Base-by-base conservation (phyloP, 2,329 filamentous ascomycete genomes). In the Eurotiales sp. region DNA sequence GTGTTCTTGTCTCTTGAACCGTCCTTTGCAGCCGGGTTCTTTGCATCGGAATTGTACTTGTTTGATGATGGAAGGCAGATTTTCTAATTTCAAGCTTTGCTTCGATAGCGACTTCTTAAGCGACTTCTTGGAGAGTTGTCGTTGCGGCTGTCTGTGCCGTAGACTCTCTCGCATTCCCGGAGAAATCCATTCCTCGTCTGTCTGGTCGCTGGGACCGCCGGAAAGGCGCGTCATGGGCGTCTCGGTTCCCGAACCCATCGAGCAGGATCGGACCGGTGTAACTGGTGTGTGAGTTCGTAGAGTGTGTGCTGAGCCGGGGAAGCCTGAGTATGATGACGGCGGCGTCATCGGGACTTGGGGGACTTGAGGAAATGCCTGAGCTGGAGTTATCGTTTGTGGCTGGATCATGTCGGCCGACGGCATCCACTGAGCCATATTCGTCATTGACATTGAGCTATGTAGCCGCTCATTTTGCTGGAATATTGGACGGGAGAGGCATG, bases 1-100 rank as follows among this genome's bases (percentile, higher is more conserved):
- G 51, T 77, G 75, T 55, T 78, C 75, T 53, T 75, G 72, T 43
- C 76, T 62, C 62, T 75, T 73, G 59, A 78, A 78, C 4, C 69
- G 69, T 7, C 70, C 70, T 50, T 67, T 67, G 57, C 74, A 76
- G 7, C 70, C 72, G 2, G 67, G 65, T 42, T 70, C 66, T 36
- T 67, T 65, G 63, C 74, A 72, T 55, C 67, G 64, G 58, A 73
- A 70, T 29, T 69, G 67, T 2, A 75, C 65, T 60, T 71, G 65
- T 45, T 68, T 69, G 40, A 72, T 71, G 39, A 70, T 66, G 0
- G 66, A 57, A 0, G 69, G 69, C 3, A 72, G 51, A 45, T 66
- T 69, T 46, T 71, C 69, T 14, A 71, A 54, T 32, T 61, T 64
- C 15, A 71, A 45, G 39, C 61, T 67, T 45, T 69, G 68, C 50